phyloP scores from a whole-genome alignment of 305 asterid species.

The Fraxinus angustifolia region DNA sequence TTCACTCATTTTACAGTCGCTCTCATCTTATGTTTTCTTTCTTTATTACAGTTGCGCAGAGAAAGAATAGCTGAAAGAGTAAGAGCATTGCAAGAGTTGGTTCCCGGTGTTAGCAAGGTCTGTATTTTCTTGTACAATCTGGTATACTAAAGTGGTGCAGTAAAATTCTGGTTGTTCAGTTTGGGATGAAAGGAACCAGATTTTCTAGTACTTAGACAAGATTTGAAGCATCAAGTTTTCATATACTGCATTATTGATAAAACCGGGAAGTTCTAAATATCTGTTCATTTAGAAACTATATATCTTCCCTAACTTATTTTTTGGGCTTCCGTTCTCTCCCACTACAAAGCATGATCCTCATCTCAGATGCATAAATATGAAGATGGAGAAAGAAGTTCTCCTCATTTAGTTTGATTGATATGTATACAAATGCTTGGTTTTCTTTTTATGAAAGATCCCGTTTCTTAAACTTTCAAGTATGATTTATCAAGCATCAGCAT shows the following conservation, averaged over 20 bases:
- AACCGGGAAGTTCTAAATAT: background rate
- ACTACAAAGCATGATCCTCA: background rate
- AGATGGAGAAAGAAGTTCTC: background rate
- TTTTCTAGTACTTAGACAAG: background rate
- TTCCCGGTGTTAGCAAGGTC: conserved; percentile 97
- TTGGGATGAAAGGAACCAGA: background rate
- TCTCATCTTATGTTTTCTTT: conserved; percentile 9
- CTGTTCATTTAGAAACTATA: background rate
- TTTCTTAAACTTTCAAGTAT: background rate
- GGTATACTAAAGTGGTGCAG: background rate
- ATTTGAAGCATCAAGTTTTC: background rate
- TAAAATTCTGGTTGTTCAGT: background rate
- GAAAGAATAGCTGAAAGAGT: conserved; percentile 94
- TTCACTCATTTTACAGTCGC: background rate
- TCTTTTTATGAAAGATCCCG: background rate
- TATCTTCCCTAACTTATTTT: background rate
- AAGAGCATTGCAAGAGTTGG: conserved; percentile 93
- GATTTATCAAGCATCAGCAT: background rate
- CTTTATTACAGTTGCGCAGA: conserved; percentile 60
- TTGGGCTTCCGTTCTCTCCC: background rate
- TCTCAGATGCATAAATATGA: background rate
- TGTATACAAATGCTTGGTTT: background rate
- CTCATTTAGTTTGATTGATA: background rate
- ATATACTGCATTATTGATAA: background rate
- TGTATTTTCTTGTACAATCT: conserved; percentile 26